Percentiles rank a stretch among this genome's conserved stretches.
Evolutionary conservation across 192 early-diverging fungal species (phyloP).

Genomic region (Backusella liffmaniae): DNA sequence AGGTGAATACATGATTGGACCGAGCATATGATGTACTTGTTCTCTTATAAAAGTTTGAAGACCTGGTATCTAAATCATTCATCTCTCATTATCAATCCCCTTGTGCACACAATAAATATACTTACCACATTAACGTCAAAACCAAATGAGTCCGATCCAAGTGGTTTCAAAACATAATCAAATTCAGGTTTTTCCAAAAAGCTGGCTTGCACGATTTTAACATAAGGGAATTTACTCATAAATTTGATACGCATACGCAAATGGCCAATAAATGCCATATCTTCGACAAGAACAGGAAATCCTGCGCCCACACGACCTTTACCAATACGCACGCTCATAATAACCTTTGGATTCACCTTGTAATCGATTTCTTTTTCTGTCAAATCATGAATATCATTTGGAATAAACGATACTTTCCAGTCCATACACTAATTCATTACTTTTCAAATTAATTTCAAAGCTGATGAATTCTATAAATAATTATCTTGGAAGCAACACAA

Average conservation of each 20-base stretch:
- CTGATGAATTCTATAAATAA: background rate
- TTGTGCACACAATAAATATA: background rate
- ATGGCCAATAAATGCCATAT: slow-evolving; percentile 68
- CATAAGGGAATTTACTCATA: slow-evolving; percentile 70
- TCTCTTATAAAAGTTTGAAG: slow-evolving; percentile 61
- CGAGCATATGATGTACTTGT: slow-evolving; percentile 55
- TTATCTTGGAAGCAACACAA: background rate
- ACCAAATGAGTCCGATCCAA: slow-evolving; percentile 65
- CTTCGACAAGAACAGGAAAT: slow-evolving; percentile 70
- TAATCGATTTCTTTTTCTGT: slow-evolving; percentile 47
- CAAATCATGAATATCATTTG: slow-evolving; percentile 62
- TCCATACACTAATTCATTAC: slow-evolving; percentile 54
- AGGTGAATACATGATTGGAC: slow-evolving; percentile 42
- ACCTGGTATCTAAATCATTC: slow-evolving; percentile 51
- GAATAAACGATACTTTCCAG: slow-evolving; percentile 74
- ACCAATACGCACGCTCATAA: slow-evolving; percentile 73
- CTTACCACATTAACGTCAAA: slow-evolving; percentile 68
- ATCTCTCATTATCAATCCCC: background rate
- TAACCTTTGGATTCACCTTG: slow-evolving; percentile 71
- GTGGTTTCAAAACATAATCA: slow-evolving; percentile 79
- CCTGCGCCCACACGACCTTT: slow-evolving; percentile 72
- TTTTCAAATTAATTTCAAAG: background rate
- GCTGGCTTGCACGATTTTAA: slow-evolving; percentile 64
- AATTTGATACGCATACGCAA: slow-evolving; percentile 70
- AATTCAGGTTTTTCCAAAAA: slow-evolving; percentile 73